phyloP scores from a whole-genome alignment of 495 filamentous ascomycete genomes.

The Xylaria sp. region DNA sequence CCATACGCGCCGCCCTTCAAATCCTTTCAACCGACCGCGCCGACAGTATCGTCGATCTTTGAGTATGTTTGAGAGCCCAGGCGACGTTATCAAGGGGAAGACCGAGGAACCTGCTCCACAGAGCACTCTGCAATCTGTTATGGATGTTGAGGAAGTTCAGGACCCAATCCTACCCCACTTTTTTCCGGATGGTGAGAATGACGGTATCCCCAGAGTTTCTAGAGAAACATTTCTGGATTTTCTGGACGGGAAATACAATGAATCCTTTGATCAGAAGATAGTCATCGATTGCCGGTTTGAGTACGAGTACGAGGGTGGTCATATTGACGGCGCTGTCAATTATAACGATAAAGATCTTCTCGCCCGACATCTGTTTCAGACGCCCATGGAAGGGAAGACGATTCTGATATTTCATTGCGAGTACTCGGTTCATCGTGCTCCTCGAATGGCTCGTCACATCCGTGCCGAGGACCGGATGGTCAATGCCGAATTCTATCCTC shows the following conservation, averaged over 20 bases:
- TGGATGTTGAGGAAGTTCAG: constrained; percentile 73
- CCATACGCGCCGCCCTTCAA: constrained; percentile 74
- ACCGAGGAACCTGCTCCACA: constrained; percentile 61
- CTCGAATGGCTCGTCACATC: constrained; percentile 91
- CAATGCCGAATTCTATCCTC: constrained; percentile 85
- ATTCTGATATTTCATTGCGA: constrained; percentile 96
- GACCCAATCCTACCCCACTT: constrained; percentile 83
- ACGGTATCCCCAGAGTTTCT: constrained; percentile 86
- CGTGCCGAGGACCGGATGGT: constrained; percentile 82
- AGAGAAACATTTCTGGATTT: constrained; percentile 79
- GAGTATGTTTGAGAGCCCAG: constrained; percentile 96
- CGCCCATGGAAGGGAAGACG: constrained; percentile 67
- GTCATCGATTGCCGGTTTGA: constrained; percentile 98
- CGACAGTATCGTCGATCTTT: constrained; percentile 89
- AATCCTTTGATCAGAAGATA: constrained; percentile 75
- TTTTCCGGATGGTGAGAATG: constrained; percentile 77
- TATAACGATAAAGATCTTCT: constrained; percentile 93
- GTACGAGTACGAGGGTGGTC: constrained; percentile 97
- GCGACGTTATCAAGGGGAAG: constrained; percentile 78
- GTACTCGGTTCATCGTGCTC: constrained; percentile 96
- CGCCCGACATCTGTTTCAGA: constrained; percentile 75
- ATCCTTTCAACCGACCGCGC: constrained; percentile 75
- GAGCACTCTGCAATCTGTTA: constrained; percentile 68
- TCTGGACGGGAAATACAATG: constrained; percentile 83
- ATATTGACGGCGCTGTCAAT: constrained; percentile 91